Evolutionary conservation across 2,329 filamentous ascomycete species (phyloP), one percentile per base, ranked within the genome.

Genomic region (Arthrinium puccinioides): DNA sequence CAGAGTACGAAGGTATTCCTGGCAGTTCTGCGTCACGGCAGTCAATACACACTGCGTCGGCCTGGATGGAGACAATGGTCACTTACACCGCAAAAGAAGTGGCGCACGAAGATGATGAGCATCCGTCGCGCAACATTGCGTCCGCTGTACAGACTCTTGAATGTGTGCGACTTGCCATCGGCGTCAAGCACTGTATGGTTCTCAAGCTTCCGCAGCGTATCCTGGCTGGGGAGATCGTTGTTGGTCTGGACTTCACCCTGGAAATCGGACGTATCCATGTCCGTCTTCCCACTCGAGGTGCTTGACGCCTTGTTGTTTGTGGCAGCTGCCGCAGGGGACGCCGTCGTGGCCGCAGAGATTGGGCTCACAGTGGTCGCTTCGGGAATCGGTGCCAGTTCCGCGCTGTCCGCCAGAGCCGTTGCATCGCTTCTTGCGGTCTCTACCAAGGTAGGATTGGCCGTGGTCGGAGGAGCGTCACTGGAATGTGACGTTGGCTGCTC

Each of bases 61-160:
- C 21, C 21, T n/a, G n/a, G 18, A 30, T 24, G 21, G 21, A 7
- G 31, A 18, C 36, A 35, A 27, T 21, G 15, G 29, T 11, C 28
- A 70, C 81, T 58, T 69, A 86, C 83, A 24, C 82, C 82, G 54
- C 84, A 88, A 67, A 85, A 87, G 60, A 88, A 89, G 61, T 88
- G 84, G 30, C 84, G 73, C 40, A 89, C 70, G 54, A 89, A 88
- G 47, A 88, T 76, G 28, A 87, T 60, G 21, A 89, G 66, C 20
- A 85, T 75, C 3, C 78, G 65, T 14, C 69, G 63, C 10, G 72
- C 64, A 3, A 67, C 65, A 37, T 73, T 72, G 32, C 57, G 64
- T 4, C 75, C 74, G 23, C 65, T 69, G 54, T 80, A 82, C 20
- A 85, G 60, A 47, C 71, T 77, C 57, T 73, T 73, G 58, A 87